Evolutionary conservation across 805 yeast genomes (phyloP), one percentile per base, ranked within the genome.

Genomic region (Monosporozyma aerobia): DNA sequence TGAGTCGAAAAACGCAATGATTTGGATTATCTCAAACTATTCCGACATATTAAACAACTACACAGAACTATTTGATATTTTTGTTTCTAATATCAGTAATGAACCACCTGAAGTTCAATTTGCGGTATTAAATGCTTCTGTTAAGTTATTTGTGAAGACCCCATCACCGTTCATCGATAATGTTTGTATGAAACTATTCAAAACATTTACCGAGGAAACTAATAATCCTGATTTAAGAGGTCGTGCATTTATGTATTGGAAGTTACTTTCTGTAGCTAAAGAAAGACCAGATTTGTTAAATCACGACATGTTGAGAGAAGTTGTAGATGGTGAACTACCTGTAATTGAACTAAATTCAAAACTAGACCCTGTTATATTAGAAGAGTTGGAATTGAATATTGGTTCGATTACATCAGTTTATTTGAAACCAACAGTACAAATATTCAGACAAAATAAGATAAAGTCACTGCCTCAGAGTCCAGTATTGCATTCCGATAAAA

Each of bases 141-240:
- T 87, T 19, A 88, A 86, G 64, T 71, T 80, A 13, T 88, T 85
- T 64, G 69, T 87, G 23, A 73, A 76, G 48, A 64, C 72, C 29
- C 87, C 90, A 0, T 63, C 72, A 3, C 60, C 69, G 13, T 65
- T 65, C 22, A 82, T 83, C 2, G 85, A 85, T 59, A 62, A 70
- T 2, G 61, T 84, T 11, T 79, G 89, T 2, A 70, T 87, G 39
- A 73, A 74, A 35, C 72, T 85, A 0, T 69, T 90, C 52, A 82
- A 81, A 60, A 67, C 73, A 64, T 85, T 90, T 7, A 85, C 95
- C 0, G 94, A 88, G 58, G 85, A 82, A 11, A 72, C 76, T 1
- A 82, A 83, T 56, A 83, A 88, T 59, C 96, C 97, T 0, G 98
- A 92, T 68, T 68, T 90, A 10, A 76, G 97, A 55, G 95, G 88